Base-by-base conservation (phyloP, 345 rosid species). In the Balakata baccata region DNA sequence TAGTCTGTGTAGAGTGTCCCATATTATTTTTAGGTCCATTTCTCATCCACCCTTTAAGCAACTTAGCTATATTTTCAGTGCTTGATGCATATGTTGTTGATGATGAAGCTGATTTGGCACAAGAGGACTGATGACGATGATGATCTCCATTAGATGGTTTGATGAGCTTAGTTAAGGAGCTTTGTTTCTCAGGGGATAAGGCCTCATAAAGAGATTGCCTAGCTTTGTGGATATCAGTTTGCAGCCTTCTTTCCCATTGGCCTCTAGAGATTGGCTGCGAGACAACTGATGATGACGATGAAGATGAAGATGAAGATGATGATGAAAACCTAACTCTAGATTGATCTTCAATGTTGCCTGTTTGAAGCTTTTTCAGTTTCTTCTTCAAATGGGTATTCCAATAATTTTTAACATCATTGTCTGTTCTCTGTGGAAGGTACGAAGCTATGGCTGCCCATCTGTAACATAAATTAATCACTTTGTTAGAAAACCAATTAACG, bases 391-490 rank as follows among this genome's bases (percentile, higher is more conserved):
- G 94, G 68, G 97, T 92, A 83, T 94, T 92, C 98, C 99, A 95
- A 47, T 86, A 92, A 74, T 95, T 92, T 74, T 95, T 92, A 69
- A 95, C 89, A 74, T 94, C 98, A 51, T 94, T 94, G 64, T 94
- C 98, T 41, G 98, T 94, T 73, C 97, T 89, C 66, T 91, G 95
- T 34, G 99, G 97, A 81, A 95, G 97, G 64, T 95, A 92, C 4
- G 99, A 92, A 52, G 99, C 99, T 81, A 95, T 95, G 56, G 99
- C 98, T 59, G 98, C 98, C 98, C 98, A 94, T 84, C 98, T 94
- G 82, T 76, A 76, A 13, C 57, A 79, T 22, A 69, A 1, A 72
- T 68, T 45, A 73, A 73, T 47, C 43, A 13, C 57, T 47, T 16
- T 37, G 59, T 56, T 70, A 64, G 57, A 66, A 68, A 66, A 37